phyloP scores from a whole-genome alignment of 179 eudicot species.

The Heliamphora pulchella region DNA sequence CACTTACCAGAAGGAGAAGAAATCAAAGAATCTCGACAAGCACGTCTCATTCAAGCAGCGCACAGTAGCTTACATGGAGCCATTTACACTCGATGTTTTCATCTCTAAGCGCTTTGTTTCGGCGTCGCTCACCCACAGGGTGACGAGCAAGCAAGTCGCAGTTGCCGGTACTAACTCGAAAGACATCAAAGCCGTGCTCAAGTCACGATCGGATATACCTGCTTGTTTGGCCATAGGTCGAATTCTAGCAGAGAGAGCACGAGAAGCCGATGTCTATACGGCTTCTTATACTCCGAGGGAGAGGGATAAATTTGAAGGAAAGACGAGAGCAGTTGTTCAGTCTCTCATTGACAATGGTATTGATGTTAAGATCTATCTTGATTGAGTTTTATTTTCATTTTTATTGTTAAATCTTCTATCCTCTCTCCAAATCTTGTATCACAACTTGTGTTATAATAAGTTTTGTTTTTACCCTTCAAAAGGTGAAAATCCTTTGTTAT shows the following conservation, averaged over 20 bases:
- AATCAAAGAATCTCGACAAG: constrained; percentile 74
- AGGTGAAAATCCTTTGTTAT: no score
- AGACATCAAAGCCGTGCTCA: constrained; percentile 75
- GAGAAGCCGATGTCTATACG: constrained; percentile 93
- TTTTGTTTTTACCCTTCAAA: no score
- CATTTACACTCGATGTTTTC: constrained; percentile 85
- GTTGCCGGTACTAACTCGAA: constrained; percentile 96
- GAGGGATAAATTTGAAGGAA: constrained; percentile 88
- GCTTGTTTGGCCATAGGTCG: constrained; percentile 81
- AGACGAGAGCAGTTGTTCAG: constrained; percentile 93
- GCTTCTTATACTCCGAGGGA: constrained; percentile 87
- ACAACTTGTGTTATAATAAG: no score
- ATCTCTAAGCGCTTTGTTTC: constrained; percentile 92
- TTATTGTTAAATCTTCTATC: no score
- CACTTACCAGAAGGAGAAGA: constrained; percentile 84
- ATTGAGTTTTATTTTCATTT: constrained; percentile 22
- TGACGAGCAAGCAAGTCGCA: constrained; percentile 85
- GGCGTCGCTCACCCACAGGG: constrained; percentile 86
- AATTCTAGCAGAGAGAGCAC: constrained; percentile 67
- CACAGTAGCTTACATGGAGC: constrained; percentile 80
- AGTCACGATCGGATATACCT: constrained; percentile 78
- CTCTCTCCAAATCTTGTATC: no score
- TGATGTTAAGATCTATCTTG: constrained; percentile 77
- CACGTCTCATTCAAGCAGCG: constrained; percentile 76
- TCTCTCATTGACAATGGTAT: constrained; percentile 86